Base-by-base conservation (phyloP, 2,329 filamentous ascomycete genomes). In the Nemania sp. region DNA sequence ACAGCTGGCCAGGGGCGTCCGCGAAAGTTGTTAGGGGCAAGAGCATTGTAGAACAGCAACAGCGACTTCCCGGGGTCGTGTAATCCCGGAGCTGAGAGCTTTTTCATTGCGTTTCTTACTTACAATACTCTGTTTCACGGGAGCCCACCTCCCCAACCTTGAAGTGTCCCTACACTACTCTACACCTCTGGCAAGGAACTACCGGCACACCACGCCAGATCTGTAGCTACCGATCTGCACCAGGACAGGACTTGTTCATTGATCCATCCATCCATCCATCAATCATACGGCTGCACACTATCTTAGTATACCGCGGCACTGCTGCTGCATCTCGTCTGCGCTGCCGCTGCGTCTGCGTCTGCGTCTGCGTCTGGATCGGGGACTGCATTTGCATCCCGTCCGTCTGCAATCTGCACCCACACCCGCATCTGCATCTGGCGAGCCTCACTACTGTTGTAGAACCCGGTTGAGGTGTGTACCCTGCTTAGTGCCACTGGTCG, bases 61-160 rank as follows among this genome's bases (percentile, higher is more conserved):
- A 54, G 36, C 47, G 15, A 43, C 31, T 31, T 37, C 36, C 49
- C 24, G 36, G 44, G 24, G 5, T 14, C 28, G 17, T 39, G 44
- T 34, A 45, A 41, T 56, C 41, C 24, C 34, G 49, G 56, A 52
- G 56, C 52, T 57, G 49, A 50, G 33, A 39, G 40, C n/a, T 44
- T 34, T 43, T 54, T 28, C 28, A 23, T 11, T 22, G 33, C 15
- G 22, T 12, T 44, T 41, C 6, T 23, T 34, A n/a, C n/a, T n/a
- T n/a, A n/a, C 28, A 37, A 15, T 43, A 24, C 44, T 49, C 47
- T 44, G 49, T 56, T 52, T 49, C 56, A 47, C 56, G 52, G 47
- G 33, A 46, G 49, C 40, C 52, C 56, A 52, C 52, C 34, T 17
- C 40, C 36, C 41, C 30, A 43, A 34, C 28, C 26, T n/a, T n/a